Base-by-base conservation (phyloP, 306 rosid species). In the Castanospermum australe region DNA sequence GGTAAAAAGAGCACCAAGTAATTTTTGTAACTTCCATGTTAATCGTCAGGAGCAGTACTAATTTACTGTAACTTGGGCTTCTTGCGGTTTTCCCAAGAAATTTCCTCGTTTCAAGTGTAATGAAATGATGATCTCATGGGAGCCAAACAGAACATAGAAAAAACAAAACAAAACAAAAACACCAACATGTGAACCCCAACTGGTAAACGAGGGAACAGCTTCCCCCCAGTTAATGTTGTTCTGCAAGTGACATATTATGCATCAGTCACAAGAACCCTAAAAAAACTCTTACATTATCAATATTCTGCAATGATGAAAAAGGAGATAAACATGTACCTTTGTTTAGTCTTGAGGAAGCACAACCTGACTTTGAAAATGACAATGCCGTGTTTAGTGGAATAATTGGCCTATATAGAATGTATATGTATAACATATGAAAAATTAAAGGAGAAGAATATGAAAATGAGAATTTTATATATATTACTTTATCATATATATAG, bases 321-420 rank as follows among this genome's bases (percentile, higher is more conserved):
- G 35, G 59, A 32, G 79, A 81, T 51, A 51, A 73, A 68, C 25
- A 70, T 78, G 86, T 86, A 86, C 82, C 86, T 82, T 65, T 70
- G 79, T 60, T 78, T 62, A 82, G 81, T 68, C 24, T 15, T 74
- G 82, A 82, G 84, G 86, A 77, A 82, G 76, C 88, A 82, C 25
- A 73, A 17, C 88, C 81, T 82, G 71, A 22, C 67, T 78, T 82
- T 63, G 88, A 79, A 82, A 86, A 79, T 82, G 89, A 82, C 86
- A 86, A 82, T 82, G 89, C 80, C 44, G 60, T 79, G 84, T 82
- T 56, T 30, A 47, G 32, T 69, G 68, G 69, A 76, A 76, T 65
- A 79, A 73, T 76, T 62, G 56, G 15, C 79, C 69, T 51, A 62
- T 75, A 33, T 64, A 35, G 44, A 11, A 65, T 42, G 52, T 50